Conservation (phyloP, 2,329 filamentous ascomycete species). For the Sarocladiaceae sp. region DNA sequence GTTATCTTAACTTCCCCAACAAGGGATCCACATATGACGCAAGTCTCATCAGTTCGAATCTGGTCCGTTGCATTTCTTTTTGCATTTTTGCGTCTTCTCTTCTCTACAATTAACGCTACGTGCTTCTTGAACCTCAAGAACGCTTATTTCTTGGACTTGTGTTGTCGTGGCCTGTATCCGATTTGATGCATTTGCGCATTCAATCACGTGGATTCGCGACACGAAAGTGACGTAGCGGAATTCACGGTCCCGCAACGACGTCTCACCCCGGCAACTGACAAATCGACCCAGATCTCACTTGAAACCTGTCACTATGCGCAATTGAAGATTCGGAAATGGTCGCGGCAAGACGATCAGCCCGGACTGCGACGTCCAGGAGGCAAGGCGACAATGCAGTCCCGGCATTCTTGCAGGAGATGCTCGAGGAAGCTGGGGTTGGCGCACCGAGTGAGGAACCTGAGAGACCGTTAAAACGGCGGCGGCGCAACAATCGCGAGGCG, state of each 20-base stretch:
- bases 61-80: too few relatives aligned
- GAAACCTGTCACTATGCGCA: not conserved
- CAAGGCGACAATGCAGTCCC: conserved; percentile 17
- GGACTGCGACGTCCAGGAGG: not conserved
- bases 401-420: conserved; percentile 42
- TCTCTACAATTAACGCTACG: too few relatives aligned
- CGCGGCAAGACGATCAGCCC: conserved; percentile 1
- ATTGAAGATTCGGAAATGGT: not conserved
- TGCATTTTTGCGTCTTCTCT: too few relatives aligned
- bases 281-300: too few relatives aligned
- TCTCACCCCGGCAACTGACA: not conserved
- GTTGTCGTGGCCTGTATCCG: too few relatives aligned
- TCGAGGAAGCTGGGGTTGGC: conserved; percentile 42
- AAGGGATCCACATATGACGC: too few relatives aligned
- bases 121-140: too few relatives aligned
- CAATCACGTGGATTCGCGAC: not conserved
- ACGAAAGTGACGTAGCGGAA: conserved; percentile 2
- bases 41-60: too few relatives aligned
- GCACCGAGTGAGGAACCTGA: conserved; percentile 23
- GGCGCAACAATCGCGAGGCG: conserved; percentile 19
- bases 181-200: too few relatives aligned
- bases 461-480: conserved; percentile 34
- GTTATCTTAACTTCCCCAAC: too few relatives aligned
- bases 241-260: conserved; percentile 2
- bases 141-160: too few relatives aligned